Conservation (phyloP, 1,284 basidiomycete genomes). For the Wallemia mellicola region DNA sequence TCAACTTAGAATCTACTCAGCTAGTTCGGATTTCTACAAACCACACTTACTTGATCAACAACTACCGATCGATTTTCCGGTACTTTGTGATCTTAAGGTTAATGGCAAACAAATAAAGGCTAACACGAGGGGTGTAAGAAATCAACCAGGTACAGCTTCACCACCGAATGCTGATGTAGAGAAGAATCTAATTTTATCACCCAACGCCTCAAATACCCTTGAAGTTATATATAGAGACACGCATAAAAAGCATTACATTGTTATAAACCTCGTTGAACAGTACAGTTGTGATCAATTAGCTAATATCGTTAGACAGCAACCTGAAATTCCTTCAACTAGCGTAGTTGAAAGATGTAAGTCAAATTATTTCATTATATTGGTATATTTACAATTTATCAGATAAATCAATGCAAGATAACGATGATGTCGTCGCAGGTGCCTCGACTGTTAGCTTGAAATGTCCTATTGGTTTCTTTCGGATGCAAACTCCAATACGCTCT, state of each 20-base stretch:
- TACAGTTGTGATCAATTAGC: conserved; percentile 35
- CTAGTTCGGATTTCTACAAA: conserved; percentile 15
- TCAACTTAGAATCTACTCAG: not conserved
- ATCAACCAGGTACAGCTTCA: conserved; percentile 82
- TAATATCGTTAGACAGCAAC: conserved; percentile 19
- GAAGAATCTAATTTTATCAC: conserved; percentile 24
- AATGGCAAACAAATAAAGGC: conserved; percentile 38
- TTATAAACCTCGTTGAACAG: conserved; percentile 48
- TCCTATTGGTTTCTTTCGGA: conserved; percentile 65
- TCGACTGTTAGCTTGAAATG: conserved; percentile 71
- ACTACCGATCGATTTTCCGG: conserved; percentile 58
- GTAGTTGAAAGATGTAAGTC: conserved; percentile 5
- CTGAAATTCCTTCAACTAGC: not conserved
- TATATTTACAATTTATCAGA: not conserved
- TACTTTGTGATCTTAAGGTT: conserved; percentile 63
- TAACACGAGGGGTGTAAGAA: conserved; percentile 71
- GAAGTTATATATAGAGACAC: conserved; percentile 78
- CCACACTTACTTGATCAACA: conserved; percentile 8
- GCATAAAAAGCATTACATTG: conserved; percentile 60
- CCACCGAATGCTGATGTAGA: conserved; percentile 39
- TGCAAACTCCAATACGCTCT: conserved; percentile 59
- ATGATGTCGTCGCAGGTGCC: conserved; percentile 62
- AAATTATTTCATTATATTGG: conserved; percentile 7
- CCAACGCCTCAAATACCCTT: conserved; percentile 29
- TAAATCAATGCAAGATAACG: conserved; percentile 16